phyloP scores from a whole-genome alignment of 768 basidiomycete genomes.

The Sarcomyxa edulis region DNA sequence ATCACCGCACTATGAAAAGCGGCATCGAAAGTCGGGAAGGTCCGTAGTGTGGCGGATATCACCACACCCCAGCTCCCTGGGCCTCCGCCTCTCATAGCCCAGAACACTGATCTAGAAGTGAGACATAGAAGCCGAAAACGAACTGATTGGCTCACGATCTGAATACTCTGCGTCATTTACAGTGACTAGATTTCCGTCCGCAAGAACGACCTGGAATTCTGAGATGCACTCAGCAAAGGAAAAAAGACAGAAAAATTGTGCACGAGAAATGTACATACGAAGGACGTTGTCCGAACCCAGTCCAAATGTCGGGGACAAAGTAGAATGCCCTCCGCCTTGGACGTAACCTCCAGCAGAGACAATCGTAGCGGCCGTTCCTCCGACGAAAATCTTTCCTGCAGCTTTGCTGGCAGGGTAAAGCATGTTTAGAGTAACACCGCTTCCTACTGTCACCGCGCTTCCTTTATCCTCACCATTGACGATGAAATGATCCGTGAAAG shows the following conservation, averaged over 20 bases:
- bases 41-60: constrained; percentile 26
- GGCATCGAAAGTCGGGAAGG: too few species aligned
- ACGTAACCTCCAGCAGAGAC: constrained; percentile 26
- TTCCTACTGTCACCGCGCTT: constrained; percentile 20
- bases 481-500: constrained; percentile 14
- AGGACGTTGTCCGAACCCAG: constrained; percentile 18
- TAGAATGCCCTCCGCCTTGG: constrained; percentile 28
- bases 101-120: constrained; percentile 2
- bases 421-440: constrained; percentile 17
- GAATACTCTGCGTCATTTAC: constrained; percentile 18
- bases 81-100: constrained; percentile 5
- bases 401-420: constrained; percentile 16
- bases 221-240: too few species aligned
- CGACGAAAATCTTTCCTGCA: constrained; percentile 19
- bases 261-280: too few species aligned
- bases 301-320: constrained; percentile 19
- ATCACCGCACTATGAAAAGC: too few species aligned
- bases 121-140: constrained; percentile 17
- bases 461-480: constrained; percentile 16
- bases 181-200: constrained; percentile 21
- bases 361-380: constrained; percentile 21
- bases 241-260: too few species aligned
- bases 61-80: constrained; percentile 33
- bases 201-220: constrained; percentile 24
- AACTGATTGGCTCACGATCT: constrained; percentile 21